These are phyloP conservation scores for Arctium lappa DNA, from an alignment of 129 eudicot species.

Conservation along the genomic window DNA sequence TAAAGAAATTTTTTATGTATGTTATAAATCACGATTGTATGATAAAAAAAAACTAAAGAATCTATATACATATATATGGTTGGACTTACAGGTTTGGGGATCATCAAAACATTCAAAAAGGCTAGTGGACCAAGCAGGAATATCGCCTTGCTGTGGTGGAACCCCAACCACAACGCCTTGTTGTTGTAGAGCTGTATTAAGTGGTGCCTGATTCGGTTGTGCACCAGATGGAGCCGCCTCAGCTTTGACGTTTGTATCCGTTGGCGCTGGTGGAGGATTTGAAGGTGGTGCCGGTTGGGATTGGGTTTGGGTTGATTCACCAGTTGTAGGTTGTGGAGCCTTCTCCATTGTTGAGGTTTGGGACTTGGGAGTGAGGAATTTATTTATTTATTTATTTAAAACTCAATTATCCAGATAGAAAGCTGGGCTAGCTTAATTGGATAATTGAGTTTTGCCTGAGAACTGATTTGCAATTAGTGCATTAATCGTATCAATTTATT, in stretches of 20 bases:
- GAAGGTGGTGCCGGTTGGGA: neutral
- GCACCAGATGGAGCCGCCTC: no score
- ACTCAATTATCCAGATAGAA: slow-evolving; percentile 37
- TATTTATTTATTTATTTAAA: neutral
- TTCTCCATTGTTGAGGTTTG: slow-evolving; percentile 30
- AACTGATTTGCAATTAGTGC: neutral
- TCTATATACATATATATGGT: neutral
- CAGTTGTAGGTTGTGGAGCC: slow-evolving; percentile 20
- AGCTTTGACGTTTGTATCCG: neutral
- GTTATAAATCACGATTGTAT: neutral
- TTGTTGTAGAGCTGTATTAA: neutral
- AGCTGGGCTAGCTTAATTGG: slow-evolving; percentile 8
- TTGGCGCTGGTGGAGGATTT: neutral
- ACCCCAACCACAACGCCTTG: slow-evolving; percentile 24
- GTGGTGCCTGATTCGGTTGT: no score
- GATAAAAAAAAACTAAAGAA: neutral
- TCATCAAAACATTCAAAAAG: slow-evolving; percentile 37
- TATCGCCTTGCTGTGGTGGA: slow-evolving; percentile 25
- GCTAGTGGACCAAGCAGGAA: slow-evolving; percentile 38
- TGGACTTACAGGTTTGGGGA: slow-evolving; percentile 29
- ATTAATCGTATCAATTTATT: slow-evolving; percentile 1
- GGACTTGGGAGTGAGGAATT: slow-evolving; percentile 27
- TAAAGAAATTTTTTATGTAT: neutral
- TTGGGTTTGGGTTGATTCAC: neutral
- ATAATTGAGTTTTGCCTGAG: slow-evolving; percentile 35